phyloP scores from a whole-genome alignment of 305 asterid species.

The Fraxinus sp. region DNA sequence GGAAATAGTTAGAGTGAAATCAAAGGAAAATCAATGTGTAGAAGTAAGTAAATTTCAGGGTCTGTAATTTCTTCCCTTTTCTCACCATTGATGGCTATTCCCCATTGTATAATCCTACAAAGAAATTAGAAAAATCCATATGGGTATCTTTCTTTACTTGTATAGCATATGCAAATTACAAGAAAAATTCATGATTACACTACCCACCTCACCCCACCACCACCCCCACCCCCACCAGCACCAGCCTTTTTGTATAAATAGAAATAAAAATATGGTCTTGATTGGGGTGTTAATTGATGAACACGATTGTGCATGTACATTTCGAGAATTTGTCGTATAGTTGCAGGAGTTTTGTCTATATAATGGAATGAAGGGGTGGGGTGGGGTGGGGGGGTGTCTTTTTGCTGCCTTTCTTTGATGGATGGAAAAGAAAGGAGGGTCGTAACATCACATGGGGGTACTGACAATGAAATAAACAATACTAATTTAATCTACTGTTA shows the following conservation, averaged over 20 bases:
- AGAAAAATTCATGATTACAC: background rate
- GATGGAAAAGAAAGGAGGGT: background rate
- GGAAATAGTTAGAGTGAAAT: constrained; percentile 28
- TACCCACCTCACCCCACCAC: background rate
- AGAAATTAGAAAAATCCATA: background rate
- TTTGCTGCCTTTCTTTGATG: constrained; percentile 14
- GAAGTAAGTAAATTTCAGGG: constrained; percentile 22
- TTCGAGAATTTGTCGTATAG: constrained; percentile 38
- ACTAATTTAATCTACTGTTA: background rate
- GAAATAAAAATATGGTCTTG: background rate
- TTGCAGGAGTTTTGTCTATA: constrained; percentile 27
- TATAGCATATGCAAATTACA: constrained; percentile 20
- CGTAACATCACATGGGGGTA: constrained; percentile 26
- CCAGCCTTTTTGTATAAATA: background rate
- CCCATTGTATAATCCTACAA: constrained; percentile 25
- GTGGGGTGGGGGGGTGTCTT: constrained; percentile 9
- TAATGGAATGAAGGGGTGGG: constrained; percentile 7
- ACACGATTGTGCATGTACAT: background rate
- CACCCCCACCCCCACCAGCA: background rate
- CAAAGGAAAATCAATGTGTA: constrained; percentile 15
- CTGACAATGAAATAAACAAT: constrained; percentile 21
- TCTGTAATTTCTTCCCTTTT: constrained; percentile 44
- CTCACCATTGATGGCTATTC: constrained; percentile 35
- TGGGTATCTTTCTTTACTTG: background rate
- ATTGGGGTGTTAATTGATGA: background rate